Conservation (phyloP, 2,329 filamentous ascomycete species). For the Xenosphaeropsis pyriputrescens region DNA sequence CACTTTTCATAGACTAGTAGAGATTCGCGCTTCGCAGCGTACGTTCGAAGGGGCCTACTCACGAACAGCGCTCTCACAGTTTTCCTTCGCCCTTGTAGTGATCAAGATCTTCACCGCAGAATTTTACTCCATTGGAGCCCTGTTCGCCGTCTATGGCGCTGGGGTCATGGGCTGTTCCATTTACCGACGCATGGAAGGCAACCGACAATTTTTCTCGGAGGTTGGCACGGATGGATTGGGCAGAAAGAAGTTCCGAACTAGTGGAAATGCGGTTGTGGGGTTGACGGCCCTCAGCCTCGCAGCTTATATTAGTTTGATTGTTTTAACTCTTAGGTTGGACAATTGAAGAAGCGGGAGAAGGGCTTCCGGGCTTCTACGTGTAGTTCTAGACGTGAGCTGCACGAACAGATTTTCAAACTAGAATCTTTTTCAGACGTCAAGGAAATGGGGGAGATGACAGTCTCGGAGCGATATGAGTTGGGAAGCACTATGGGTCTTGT, state of each 20-base stretch:
- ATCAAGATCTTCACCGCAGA: constrained; percentile 94
- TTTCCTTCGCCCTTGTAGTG: constrained; percentile 87
- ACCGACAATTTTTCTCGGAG: constrained; percentile 76
- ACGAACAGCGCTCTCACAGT: constrained; percentile 85
- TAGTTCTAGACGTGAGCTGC: no score
- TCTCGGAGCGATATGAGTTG: no score
- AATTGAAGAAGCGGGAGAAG: constrained; percentile 4
- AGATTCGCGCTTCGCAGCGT: constrained; percentile 85
- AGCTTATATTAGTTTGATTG: constrained; percentile 40
- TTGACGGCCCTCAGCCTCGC: constrained; percentile 39
- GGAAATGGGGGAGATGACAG: no score
- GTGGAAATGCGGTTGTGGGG: constrained; percentile 45
- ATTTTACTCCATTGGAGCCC: constrained; percentile 92
- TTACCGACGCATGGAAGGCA: constrained; percentile 81
- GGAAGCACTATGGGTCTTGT: no score
- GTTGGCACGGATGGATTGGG: constrained; percentile 22
- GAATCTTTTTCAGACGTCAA: no score
- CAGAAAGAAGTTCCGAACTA: constrained; percentile 45
- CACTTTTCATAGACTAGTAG: constrained; percentile 46
- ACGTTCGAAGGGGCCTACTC: constrained; percentile 97
- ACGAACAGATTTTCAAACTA: no score
- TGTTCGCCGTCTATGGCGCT: constrained; percentile 85
- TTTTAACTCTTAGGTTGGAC: constrained; percentile 31
- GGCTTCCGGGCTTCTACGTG: neutral
- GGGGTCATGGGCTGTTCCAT: constrained; percentile 71